A percentile compares a stretch with the other conserved stretches of the same genome.
Conservation (phyloP, 164 flowering plant species). For the Akebia trifoliata region DNA sequence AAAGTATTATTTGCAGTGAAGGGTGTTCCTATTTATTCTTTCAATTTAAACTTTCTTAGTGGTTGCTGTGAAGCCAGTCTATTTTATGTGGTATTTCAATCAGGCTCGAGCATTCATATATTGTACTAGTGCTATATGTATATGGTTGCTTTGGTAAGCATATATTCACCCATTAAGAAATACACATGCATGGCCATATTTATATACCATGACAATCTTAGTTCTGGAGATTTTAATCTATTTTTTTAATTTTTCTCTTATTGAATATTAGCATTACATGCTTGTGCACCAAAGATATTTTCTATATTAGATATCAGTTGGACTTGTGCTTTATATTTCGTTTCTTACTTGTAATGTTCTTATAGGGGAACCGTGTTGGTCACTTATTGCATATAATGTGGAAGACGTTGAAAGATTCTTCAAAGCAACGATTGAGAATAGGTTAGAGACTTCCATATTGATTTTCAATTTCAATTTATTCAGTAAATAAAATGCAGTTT, state of each 20-base stretch:
- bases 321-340: slow-evolving; percentile 1
- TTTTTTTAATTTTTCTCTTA: not conserved
- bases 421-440: slow-evolving; percentile 78
- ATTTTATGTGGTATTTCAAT: not conserved
- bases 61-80: not conserved
- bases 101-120: not conserved
- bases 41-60: not conserved
- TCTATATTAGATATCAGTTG: not conserved
- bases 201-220: not conserved
- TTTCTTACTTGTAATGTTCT: slow-evolving; percentile 2
- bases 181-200: not conserved
- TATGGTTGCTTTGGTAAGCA: slow-evolving; percentile 2
- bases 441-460: slow-evolving; percentile 36
- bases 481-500: not conserved
- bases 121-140: not conserved
- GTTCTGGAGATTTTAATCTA: not conserved
- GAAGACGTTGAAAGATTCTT: slow-evolving; percentile 82
- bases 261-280: not conserved
- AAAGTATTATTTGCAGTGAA: not conserved
- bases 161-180: not conserved
- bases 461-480: not conserved
- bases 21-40: not conserved
- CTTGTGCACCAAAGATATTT: not conserved
- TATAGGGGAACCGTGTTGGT: slow-evolving; percentile 89
- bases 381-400: slow-evolving; percentile 54